phyloP scores from a whole-genome alignment of 495 filamentous ascomycete species.

The Podospora pseudoanserina region DNA sequence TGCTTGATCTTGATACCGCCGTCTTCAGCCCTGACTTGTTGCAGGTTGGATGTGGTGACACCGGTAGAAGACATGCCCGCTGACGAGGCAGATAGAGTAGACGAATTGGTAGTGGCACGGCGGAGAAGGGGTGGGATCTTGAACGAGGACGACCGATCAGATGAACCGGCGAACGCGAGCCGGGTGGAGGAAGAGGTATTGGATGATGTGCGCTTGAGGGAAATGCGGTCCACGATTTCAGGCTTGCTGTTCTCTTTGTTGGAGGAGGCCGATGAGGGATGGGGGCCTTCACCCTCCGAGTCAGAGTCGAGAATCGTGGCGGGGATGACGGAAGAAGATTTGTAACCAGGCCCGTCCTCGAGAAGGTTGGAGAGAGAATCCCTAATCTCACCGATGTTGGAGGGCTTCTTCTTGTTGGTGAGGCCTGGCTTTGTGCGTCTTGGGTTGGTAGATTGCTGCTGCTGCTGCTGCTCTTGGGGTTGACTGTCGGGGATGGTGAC shows the following conservation, averaged over 20 bases:
- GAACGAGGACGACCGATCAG: constrained; percentile 30
- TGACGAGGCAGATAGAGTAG: constrained; percentile 31
- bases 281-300: constrained; percentile 47
- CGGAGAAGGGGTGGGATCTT: constrained; percentile 75
- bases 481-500: constrained; percentile 47
- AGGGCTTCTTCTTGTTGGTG: constrained; percentile 47
- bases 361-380: constrained; percentile 65
- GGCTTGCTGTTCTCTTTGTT: constrained; percentile 68
- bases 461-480: constrained; percentile 27
- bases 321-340: constrained; percentile 40
- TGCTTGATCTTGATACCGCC: constrained; percentile 60
- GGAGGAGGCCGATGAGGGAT: constrained; percentile 40
- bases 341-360: constrained; percentile 53
- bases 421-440: constrained; percentile 58
- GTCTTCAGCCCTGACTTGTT: constrained; percentile 34
- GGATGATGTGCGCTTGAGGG: constrained; percentile 60
- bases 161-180: constrained; percentile 57
- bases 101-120: constrained; percentile 65
- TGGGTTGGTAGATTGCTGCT: constrained; percentile 46
- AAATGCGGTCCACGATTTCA: constrained; percentile 74
- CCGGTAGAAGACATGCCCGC: constrained; percentile 29
- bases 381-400: constrained; percentile 72
- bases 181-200: constrained; percentile 42
- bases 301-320: constrained; percentile 44
- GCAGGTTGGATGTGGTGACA: constrained; percentile 33